phyloP scores from a whole-genome alignment of 192 early-diverging fungal genomes.

The Chytriomyces hyalinus region DNA sequence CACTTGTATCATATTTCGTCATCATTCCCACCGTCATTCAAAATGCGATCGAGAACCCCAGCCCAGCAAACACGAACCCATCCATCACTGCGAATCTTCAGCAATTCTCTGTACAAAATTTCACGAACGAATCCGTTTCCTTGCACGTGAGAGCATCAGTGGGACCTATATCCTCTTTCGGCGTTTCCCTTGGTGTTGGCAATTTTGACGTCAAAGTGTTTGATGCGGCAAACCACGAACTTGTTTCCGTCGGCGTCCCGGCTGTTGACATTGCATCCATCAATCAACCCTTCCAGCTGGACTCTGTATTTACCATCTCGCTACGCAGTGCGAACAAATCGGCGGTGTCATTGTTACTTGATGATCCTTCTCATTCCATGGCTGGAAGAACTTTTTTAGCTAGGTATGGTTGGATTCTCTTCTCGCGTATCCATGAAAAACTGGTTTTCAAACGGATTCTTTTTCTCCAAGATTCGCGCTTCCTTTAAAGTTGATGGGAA shows the following conservation, averaged over 20 bases:
- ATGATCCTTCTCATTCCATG: background rate
- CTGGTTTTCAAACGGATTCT: background rate
- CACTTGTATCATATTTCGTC: slow-evolving; percentile 44
- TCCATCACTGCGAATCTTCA: slow-evolving; percentile 1
- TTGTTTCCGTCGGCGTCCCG: background rate
- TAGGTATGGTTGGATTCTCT: slow-evolving; percentile 8
- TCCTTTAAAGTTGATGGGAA: slow-evolving; percentile 39
- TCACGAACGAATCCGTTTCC: slow-evolving; percentile 15
- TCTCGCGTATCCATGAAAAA: background rate
- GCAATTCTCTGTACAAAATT: slow-evolving; percentile 23
- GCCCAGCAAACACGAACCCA: slow-evolving; percentile 7
- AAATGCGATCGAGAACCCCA: slow-evolving; percentile 30
- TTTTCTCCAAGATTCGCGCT: background rate
- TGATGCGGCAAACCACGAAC: slow-evolving; percentile 33
- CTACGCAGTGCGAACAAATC: background rate
- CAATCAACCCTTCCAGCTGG: background rate
- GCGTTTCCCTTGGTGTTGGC: slow-evolving; percentile 36
- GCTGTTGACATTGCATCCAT: background rate
- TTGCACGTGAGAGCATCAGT: slow-evolving; percentile 33
- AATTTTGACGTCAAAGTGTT: slow-evolving; percentile 22
- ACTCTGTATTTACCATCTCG: background rate
- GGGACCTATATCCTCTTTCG: slow-evolving; percentile 32
- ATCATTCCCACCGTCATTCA: slow-evolving; percentile 44
- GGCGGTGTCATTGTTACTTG: background rate
- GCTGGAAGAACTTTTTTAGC: slow-evolving; percentile 23